Evolutionary conservation across 2,329 filamentous ascomycete genomes (phyloP), one percentile per base, ranked within the genome.

Genomic region (Chaetomiaceae sp.): DNA sequence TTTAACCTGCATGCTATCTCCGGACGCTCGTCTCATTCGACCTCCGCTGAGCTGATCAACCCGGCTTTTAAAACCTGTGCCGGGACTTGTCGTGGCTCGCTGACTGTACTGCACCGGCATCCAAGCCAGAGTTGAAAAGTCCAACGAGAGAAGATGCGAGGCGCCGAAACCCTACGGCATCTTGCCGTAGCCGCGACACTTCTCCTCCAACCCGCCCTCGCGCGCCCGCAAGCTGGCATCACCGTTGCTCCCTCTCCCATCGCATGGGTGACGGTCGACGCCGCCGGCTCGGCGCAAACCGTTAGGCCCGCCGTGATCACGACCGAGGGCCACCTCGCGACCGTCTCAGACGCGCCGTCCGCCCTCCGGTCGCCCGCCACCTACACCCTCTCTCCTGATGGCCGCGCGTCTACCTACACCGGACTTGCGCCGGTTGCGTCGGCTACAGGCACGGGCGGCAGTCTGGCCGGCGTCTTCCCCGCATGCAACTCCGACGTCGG

Each of bases 251-350:
- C 27, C 2, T 48, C 52, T 2, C 50, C 54, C 2, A 47, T 53
- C 4, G 52, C 53, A 4, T 71, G 69, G 69, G 62, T 72, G 25
- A 65, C 65, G 3, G 55, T 72, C 48, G 64, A 69, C 54, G 23
- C 52, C 13, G 27, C 45, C 11, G 67, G 67, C 49, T 46, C 38
- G 6, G 60, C 61, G 10, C 47, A 48, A 23, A 71, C 69, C 30
- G 57, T 67, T 46, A 62, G 61, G 1, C 66, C 68, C 2, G 51
- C 54, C 11, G 58, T 66, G 9, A 61, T 61, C 30, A 60, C 58
- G 9, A 58, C 50, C 41, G 56, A 64, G 53, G 66, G 65, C 29
- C 62, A 59, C 27, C 48, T 47, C 14, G 53, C 58, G 0, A 71
- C 69, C 42, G 21, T 68, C 38, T 62, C 57, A 27, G 54, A 61